A percentile compares a stretch with the other conserved stretches of the same genome.
phyloP scores from a whole-genome alignment of 352 stramenopile genomes.

The Phytophthora brassicae region DNA sequence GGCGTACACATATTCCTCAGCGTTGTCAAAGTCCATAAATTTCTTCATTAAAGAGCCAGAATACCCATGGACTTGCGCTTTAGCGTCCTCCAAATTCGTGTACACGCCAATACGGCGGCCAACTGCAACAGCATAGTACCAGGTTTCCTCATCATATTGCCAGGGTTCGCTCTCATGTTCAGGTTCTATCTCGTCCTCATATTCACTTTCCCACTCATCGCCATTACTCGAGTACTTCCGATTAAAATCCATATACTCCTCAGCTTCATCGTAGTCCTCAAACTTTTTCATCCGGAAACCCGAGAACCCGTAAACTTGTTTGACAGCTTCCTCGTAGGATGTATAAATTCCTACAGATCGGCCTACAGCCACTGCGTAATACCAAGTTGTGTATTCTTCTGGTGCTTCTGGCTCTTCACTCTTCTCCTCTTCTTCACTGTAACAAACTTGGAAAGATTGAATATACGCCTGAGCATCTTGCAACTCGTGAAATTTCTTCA shows the following conservation, averaged over 20 bases:
- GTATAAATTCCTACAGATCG: conserved; percentile 11
- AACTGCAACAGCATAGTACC: conserved; percentile 53
- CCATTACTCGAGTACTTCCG: not conserved
- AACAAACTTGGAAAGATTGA: not conserved
- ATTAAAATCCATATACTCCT: conserved; percentile 16
- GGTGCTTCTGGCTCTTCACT: not conserved
- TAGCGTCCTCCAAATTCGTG: conserved; percentile 33
- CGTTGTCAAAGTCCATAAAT: conserved; percentile 46
- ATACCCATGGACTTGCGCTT: conserved; percentile 54
- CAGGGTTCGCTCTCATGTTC: conserved; percentile 1
- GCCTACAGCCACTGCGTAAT: conserved; percentile 24
- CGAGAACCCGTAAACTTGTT: conserved; percentile 13
- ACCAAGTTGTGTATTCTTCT: not conserved
- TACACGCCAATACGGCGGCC: conserved; percentile 49
- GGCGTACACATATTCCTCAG: conserved; percentile 9
- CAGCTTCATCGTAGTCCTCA: not conserved
- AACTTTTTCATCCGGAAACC: conserved; percentile 11
- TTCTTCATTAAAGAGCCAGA: conserved; percentile 59
- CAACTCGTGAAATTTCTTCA: conserved; percentile 2
- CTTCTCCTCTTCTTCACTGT: not conserved
- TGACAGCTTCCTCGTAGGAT: conserved; percentile 1
- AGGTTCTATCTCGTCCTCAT: not conserved
- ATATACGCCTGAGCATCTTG: not conserved
- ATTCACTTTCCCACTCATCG: not conserved
- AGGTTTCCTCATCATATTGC: conserved; percentile 5